Evolutionary conservation across 345 rosid species (phyloP).

Genomic region (Gossypium bickii): DNA sequence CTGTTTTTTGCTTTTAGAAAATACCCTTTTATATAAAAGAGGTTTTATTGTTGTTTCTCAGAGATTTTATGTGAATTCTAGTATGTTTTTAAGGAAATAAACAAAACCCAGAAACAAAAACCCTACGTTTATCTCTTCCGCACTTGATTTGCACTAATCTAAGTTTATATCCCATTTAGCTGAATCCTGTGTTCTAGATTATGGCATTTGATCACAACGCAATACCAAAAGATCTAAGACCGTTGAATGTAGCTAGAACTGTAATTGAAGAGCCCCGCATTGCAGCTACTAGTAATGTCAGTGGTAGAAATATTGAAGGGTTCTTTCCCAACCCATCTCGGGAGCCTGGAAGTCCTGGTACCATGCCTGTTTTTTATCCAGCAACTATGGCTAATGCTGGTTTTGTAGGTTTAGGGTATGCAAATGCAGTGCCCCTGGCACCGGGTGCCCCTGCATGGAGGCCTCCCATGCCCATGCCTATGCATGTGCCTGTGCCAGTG

Average conservation of each 20-base stretch:
- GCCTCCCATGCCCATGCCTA: slow-evolving; percentile 16
- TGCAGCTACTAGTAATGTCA: slow-evolving; percentile 21
- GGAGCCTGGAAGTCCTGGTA: slow-evolving; percentile 32
- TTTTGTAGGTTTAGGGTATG: slow-evolving; percentile 44
- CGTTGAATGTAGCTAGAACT: slow-evolving; percentile 34
- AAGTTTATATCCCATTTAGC: neutral
- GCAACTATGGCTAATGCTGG: slow-evolving; percentile 39
- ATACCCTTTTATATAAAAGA: neutral
- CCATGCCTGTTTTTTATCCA: slow-evolving; percentile 43
- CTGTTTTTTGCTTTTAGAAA: neutral
- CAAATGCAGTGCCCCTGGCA: slow-evolving; percentile 25
- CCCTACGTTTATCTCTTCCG: slow-evolving; percentile 21
- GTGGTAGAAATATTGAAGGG: slow-evolving; percentile 34
- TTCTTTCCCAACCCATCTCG: slow-evolving; percentile 25
- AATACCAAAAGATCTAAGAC: slow-evolving; percentile 41
- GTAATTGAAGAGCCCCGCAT: slow-evolving; percentile 47
- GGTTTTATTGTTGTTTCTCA: neutral
- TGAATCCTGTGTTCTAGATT: slow-evolving; percentile 8
- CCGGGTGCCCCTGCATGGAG: slow-evolving; percentile 35
- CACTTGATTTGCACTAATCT: slow-evolving; percentile 10
- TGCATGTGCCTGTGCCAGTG: slow-evolving; percentile 23
- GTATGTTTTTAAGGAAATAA: slow-evolving; percentile 6
- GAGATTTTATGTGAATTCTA: neutral
- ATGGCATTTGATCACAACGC: slow-evolving; percentile 69
- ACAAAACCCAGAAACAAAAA: slow-evolving; percentile 9